A percentile compares a stretch with the other conserved stretches of the same genome.
phyloP scores from a whole-genome alignment of 208 protist genomes.

The Crithidia acanthocephali region DNA sequence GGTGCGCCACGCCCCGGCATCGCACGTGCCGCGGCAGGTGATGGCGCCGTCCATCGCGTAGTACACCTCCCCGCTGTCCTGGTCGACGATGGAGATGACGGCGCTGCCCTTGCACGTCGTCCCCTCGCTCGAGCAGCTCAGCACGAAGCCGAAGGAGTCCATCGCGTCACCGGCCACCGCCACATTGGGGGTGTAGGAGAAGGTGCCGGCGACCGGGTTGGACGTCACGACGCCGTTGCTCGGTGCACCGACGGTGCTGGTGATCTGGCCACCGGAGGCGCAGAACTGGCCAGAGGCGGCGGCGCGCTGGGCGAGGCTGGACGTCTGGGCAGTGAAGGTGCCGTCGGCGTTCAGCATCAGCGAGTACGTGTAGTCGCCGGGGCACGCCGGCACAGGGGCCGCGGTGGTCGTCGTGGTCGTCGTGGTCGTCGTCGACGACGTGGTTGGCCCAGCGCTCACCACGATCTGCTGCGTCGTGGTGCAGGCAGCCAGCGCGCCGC shows the following conservation, averaged over 20 bases:
- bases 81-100: slow-evolving; percentile 33
- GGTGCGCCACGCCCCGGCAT: slow-evolving; percentile 59
- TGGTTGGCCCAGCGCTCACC: slow-evolving; percentile 21
- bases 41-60: slow-evolving; percentile 59
- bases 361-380: slow-evolving; percentile 46
- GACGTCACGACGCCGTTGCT: slow-evolving; percentile 16
- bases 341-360: slow-evolving; percentile 45
- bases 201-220: slow-evolving; percentile 34
- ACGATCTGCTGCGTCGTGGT: slow-evolving; percentile 36
- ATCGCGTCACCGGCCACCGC: slow-evolving; percentile 20
- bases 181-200: slow-evolving; percentile 32
- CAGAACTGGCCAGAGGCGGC: slow-evolving; percentile 22
- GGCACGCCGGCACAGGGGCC: slow-evolving; percentile 25
- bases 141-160: slow-evolving; percentile 67
- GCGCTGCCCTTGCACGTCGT: slow-evolving; percentile 41
- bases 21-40: slow-evolving; percentile 82
- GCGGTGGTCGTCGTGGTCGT: slow-evolving; percentile 12
- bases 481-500: slow-evolving; percentile 41
- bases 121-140: slow-evolving; percentile 44
- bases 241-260: slow-evolving; percentile 14
- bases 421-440: slow-evolving; percentile 1
- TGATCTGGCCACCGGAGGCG: slow-evolving; percentile 30
- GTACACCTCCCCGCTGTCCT: slow-evolving; percentile 42
- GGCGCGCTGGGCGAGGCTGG: slow-evolving; percentile 32
- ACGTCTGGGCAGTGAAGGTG: slow-evolving; percentile 26